Base-by-base conservation (phyloP, 2,329 filamentous ascomycete genomes). In the Xylariaceae sp. region DNA sequence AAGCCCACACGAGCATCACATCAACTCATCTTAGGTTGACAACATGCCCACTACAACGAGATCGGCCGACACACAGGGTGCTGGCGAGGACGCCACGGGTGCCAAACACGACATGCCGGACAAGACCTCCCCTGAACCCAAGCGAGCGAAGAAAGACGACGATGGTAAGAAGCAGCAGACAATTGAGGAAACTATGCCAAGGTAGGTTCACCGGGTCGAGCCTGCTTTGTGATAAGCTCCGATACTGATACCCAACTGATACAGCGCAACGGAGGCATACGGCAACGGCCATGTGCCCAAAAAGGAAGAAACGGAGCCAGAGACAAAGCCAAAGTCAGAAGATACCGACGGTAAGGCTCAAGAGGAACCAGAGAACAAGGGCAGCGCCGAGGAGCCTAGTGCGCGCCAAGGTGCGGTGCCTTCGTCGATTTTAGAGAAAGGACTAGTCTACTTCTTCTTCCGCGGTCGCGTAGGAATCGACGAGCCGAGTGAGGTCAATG, bases 371-470 rank as follows among this genome's bases (percentile, higher is more conserved):
- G 62, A 75, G 14, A 51, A 67, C 18, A 53, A 65, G 11, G 57
- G 39, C 12, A 52, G 58, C 18, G 59, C 61, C 12, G 60, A 65
- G 39, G 43, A 62, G 44, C 53, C 45, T 38, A 56, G 64, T 11
- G 62, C 62, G n/a, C 69, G 69, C 32, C 50, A 66, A 4, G 61
- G 59, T 14, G 48, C 48, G 1, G 63, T 74, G 1, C 71, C 75
- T 0, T 73, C 77, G 0, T 77, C 61, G 44, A 82, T 95, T 19
- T 75, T 95, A 2, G 90, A 96, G 63, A 95, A 94, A 62, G 90
- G 90, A 3, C 80, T 94, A 59, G 84, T 96, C 58, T 95, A 95
- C 74, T 95, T 95, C 76, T 95, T 95, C 74, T 86, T 87, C 61
- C 85, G 90, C 15, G 83, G 83, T 7, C 84, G 89, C 11, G 88